phyloP scores from a whole-genome alignment of 1,139 yeast genomes.

The Blastobotrys apis region DNA sequence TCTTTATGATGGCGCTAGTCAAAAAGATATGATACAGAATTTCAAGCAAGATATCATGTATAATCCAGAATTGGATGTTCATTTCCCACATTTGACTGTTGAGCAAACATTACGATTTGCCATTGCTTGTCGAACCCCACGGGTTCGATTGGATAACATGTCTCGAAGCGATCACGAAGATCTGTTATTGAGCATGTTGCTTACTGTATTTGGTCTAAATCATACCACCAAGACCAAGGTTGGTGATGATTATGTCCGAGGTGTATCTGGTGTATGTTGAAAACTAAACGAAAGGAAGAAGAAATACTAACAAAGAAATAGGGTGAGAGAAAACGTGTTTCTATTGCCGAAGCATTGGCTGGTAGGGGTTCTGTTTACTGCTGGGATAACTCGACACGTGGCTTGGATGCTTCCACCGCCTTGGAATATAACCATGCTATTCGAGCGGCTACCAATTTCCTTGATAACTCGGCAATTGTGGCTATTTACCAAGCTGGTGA shows the following conservation, averaged over 20 bases:
- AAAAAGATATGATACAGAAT: conserved; percentile 45
- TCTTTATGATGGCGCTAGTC: conserved; percentile 49
- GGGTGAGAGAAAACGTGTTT: conserved; percentile 61
- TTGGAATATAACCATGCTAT: conserved; percentile 62
- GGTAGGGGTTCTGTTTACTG: conserved; percentile 55
- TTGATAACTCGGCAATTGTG: conserved; percentile 54
- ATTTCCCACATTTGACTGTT: conserved; percentile 61
- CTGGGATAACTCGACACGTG: conserved; percentile 81
- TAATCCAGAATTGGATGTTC: conserved; percentile 57
- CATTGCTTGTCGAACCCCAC: conserved; percentile 57
- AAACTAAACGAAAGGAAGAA: too few species aligned
- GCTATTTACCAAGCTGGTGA: conserved; percentile 65
- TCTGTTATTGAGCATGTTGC: conserved; percentile 47
- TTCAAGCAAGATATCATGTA: conserved; percentile 53
- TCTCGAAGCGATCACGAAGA: conserved; percentile 47
- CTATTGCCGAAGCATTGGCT: conserved; percentile 59
- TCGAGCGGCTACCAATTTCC: conserved; percentile 54
- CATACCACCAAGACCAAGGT: conserved; percentile 55
- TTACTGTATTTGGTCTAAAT: conserved; percentile 55
- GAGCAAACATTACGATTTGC: conserved; percentile 61
- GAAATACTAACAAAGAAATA: neutral
- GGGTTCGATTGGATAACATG: conserved; percentile 46
- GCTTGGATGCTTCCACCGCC: conserved; percentile 71
- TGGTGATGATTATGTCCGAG: conserved; percentile 58
- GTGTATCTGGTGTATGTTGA: conserved; percentile 48